Base-by-base conservation (phyloP, 1,284 basidiomycete genomes). In the Coniferiporia sulphurascens region DNA sequence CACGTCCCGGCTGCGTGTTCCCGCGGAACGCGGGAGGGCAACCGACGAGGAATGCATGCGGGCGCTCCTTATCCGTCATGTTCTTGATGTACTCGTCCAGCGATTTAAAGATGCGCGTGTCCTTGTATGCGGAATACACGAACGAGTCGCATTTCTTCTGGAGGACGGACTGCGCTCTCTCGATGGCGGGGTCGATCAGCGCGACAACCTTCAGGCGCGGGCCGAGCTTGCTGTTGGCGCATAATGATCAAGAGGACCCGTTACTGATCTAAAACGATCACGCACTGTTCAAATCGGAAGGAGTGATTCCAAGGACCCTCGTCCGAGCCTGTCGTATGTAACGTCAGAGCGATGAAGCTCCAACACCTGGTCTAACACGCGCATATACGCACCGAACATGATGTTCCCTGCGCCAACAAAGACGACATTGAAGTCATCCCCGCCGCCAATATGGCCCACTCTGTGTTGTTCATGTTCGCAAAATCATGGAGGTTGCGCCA, bases 151-250 rank as follows among this genome's bases (percentile, higher is more conserved):
- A 87, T 82, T 99, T 99, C 76, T 91, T 88, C 67, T 86, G 83
- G 60, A 98, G 85, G 35, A 92, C 92, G 12, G 82, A 75, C 13
- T 85, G 80, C 17, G 95, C 93, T 62, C 94, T 92, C 46, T 91
- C 87, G 58, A 84, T 78, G 12, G 86, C 87, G 34, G 97, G 96
- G 73, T 99, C 96, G 68, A 99, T 91, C 60, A 99, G 80, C 13
- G 93, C 96, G 58, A 93, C 85, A 56, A 99, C 94, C 74, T 97
- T 98, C 73, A 99, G 89, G 68, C 96, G 92, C 21, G 88, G 91
- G 50, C 96, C 96, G 62, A 99, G 90, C 79, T 99, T 98, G 78
- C 89, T 95, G 73, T 8, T 48, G 64, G 58, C 44, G 61, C 64
- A 56, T 63, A 55, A 59, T 62, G 63, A 64, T 64, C 58, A 38